Evolutionary conservation across 768 basidiomycete genomes (phyloP), one percentile per base, ranked within the genome.

Genomic region (Termitomyces heimii): DNA sequence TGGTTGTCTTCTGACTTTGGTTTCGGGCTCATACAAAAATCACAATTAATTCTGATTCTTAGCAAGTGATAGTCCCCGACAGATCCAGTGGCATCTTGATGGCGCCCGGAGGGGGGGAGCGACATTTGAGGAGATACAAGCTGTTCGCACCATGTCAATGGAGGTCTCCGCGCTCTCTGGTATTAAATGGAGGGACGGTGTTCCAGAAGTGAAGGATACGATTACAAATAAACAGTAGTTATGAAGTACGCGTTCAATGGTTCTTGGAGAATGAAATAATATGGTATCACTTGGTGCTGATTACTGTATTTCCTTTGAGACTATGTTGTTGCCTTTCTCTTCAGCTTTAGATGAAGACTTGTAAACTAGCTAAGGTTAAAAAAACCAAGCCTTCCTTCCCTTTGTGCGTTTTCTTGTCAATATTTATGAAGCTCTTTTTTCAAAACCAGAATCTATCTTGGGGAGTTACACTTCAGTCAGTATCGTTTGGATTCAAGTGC

Each of bases 21-120:
- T 9, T 43, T 6, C 28, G 14, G 26, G 39, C 35, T 10, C 35
- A n/a, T 22, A 14, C 12, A 34, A 40, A 20, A 24, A 6, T 39
- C 20, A 20, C 13, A 16, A 37, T 28, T 29, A 24, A 54, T n/a
- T 28, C 12, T 40, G 51, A 12, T 28, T 6, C 13, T 37, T 29
- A 63, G 78, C 82, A 4, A 75, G 73, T 55, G 85, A 88, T 64
- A 79, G 83, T 34, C 83, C 85, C 0, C 78, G 73, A 39, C 86
- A 88, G 63, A 80, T 84, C 31, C 70, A 60, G n/a, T 88, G 86
- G 86, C 86, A 88, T 63, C 71, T 88, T 24, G 71, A 74, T 13
- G 81, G 81, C 16, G 84, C 85, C 3, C 71, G 74, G 42, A 72
- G 82, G 53, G 73, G 75, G 44, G 84, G 84, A 3, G 85, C 84